Base-by-base conservation (phyloP, 257 asterid species). In the Coffea eugenioides region DNA sequence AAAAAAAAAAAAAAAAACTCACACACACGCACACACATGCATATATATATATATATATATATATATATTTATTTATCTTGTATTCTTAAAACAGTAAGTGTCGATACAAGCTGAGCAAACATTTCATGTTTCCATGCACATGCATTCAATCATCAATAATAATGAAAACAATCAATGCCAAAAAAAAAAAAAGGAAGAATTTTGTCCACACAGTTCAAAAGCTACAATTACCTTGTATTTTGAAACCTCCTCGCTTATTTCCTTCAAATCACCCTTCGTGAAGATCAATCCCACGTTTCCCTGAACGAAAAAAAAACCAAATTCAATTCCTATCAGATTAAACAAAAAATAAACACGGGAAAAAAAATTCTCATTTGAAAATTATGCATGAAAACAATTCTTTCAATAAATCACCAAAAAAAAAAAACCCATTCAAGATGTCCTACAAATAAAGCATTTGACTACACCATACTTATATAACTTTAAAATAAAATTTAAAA, bases 261-360 rank as follows among this genome's bases (percentile, higher is more conserved):
- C 83, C 74, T 80, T 80, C 80, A 80, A 54, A 52, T 80, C 83
- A 31, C 83, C 83, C 43, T 71, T 80, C 0, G 71, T 75, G 69
- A 80, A 80, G 11, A 80, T 80, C 71, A 80, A 14, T 16, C 83
- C 83, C 62, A 80, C 80, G 16, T 80, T 80, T 18, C 80, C 83
- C 79, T 80, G 43, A 4, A 39, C 4, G 59, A 54, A 12, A 34
- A 21, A 1, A 25, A 74, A 2, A 48, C 4, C 20, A 1, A 70
- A 70, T 23, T 2, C 52, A 23, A 4, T 70, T 43, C 41, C 43
- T 6, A 25, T 34, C 71, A 67, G 15, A 27, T 11, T 20, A 51
- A 73, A 48, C 31, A 27, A 51, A 1, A 9, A 49, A 14, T 39
- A 39, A 4, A 39, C 43, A 39, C 43, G 43, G 5, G 43, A 39